Evolutionary conservation across 352 stramenopile genomes (phyloP), one percentile per base, ranked within the genome.

Genomic region (Globisporangium megalacanthum): DNA sequence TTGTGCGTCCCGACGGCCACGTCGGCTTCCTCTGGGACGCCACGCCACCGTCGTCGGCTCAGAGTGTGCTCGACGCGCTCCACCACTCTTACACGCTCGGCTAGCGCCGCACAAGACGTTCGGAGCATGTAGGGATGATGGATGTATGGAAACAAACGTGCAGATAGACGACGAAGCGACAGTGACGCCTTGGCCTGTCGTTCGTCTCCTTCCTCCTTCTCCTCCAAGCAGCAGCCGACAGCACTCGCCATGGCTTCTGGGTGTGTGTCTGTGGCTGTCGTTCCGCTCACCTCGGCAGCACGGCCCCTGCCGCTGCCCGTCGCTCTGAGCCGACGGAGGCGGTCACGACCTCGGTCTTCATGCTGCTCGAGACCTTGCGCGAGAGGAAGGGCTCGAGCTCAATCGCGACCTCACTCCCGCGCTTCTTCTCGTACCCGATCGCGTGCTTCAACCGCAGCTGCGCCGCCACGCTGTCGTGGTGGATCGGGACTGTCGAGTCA

Each of bases 1-100:
- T 96, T 22, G 63, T 96, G 19, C 84, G 86, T 53, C 86, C 86
- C 10, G 86, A 96, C 59, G 83, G 84, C 35, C 84, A 94, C 56
- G 60, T 96, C 41, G 83, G 73, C n/a, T 68, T 56, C 6, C 51
- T 94, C 13, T 94, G 84, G 77, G 57, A 56, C 14, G n/a, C 19
- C 25, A 13, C 20, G 0, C 11, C 36, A 6, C 13, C 49, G 4
- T 15, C 37, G 31, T 44, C 60, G 6, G 15, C 41, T 4, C 11
- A 25, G 11, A 53, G 35, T n/a, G 35, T 62, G 22, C 17, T 54
- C 10, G 52, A 56, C 19, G 59, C 59, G 14, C 5, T 65, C 29
- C 52, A 52, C 14, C 47, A 51, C 47, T 61, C 59, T 19, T 60
- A 55, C 39, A 41, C 48, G 14, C 47, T 65, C 9, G 22, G 20